Conservation (phyloP, 208 protist species). For the Kentomonas sorsogonicus region DNA sequence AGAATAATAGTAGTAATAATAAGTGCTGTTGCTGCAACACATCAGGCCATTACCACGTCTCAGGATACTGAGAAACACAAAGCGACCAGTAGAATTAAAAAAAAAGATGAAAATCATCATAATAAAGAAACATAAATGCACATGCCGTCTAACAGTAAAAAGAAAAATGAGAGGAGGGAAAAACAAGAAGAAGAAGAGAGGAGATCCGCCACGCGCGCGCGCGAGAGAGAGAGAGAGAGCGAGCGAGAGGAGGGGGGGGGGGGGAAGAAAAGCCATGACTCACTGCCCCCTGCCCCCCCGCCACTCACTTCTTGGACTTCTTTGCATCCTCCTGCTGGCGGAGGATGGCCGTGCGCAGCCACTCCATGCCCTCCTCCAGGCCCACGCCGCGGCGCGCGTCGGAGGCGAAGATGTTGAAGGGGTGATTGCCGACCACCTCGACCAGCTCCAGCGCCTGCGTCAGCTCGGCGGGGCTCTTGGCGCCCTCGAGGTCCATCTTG, state of each 20-base stretch:
- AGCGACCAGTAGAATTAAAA: no score
- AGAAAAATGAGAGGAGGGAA: no score
- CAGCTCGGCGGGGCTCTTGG: slow-evolving; percentile 75
- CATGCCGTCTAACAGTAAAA: no score
- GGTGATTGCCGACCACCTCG: slow-evolving; percentile 52
- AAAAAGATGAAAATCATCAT: no score
- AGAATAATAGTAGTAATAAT: no score
- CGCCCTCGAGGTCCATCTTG: slow-evolving; percentile 86
- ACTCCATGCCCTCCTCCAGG: slow-evolving; percentile 64
- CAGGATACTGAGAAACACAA: no score
- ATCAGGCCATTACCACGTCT: no score
- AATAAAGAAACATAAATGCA: no score
- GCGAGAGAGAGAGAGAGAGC: not conserved
- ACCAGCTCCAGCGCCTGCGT: slow-evolving; percentile 74
- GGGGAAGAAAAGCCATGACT: not conserved
- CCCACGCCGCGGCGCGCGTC: slow-evolving; percentile 63
- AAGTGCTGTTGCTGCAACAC: no score
- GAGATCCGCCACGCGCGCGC: no score
- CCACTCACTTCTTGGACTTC: slow-evolving; percentile 21
- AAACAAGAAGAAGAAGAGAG: no score
- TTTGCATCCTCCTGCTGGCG: slow-evolving; percentile 22
- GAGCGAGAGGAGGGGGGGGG: not conserved
- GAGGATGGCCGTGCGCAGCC: slow-evolving; percentile 52
- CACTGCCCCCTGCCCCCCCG: not conserved
- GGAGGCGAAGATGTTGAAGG: slow-evolving; percentile 83